These are phyloP conservation scores for Ascochyta clinopodiicola DNA, from an alignment of 2,329 filamentous ascomycete species.

Conservation along the genomic window DNA sequence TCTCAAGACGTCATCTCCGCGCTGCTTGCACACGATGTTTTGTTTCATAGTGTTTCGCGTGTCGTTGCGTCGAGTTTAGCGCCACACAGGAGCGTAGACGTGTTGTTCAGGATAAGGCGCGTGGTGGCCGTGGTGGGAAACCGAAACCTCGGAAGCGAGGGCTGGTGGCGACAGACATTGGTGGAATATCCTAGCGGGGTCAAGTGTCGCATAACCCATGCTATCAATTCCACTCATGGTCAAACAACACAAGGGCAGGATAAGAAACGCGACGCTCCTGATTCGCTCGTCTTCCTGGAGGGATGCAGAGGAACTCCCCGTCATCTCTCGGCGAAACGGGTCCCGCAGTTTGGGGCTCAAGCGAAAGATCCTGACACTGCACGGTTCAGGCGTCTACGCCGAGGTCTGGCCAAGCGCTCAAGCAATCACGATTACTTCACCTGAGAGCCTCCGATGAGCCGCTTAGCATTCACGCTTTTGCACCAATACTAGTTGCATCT, in stretches of 20 bases:
- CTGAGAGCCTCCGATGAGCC: no score
- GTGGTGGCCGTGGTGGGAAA: slow-evolving; percentile 1
- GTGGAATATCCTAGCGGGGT: slow-evolving; percentile 14
- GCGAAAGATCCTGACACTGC: slow-evolving; percentile 1
- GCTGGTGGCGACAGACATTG: slow-evolving; percentile 8
- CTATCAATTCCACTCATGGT: slow-evolving; percentile 15
- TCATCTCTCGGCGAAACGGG: slow-evolving; percentile 15
- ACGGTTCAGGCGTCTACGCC: background rate
- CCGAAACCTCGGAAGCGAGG: slow-evolving; percentile 3
- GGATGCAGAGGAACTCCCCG: slow-evolving; percentile 6
- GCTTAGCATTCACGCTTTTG: no score
- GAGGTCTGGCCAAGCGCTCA: background rate
- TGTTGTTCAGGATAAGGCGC: background rate
- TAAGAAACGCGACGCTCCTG: slow-evolving; percentile 1
- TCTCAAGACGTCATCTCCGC: background rate
- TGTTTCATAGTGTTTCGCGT: slow-evolving; percentile 5
- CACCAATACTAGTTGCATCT: no score
- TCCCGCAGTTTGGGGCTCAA: slow-evolving; percentile 12
- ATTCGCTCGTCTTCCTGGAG: slow-evolving; percentile 7
- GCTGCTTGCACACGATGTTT: slow-evolving; percentile 1
- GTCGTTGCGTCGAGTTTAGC: background rate
- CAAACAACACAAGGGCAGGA: slow-evolving; percentile 3
- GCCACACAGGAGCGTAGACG: slow-evolving; percentile 6
- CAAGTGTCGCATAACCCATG: slow-evolving; percentile 11
- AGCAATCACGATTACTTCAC: background rate